These are phyloP conservation scores for Suhomyces terraborum DNA, from an alignment of 1,139 yeast genomes.

Conservation along the genomic window DNA sequence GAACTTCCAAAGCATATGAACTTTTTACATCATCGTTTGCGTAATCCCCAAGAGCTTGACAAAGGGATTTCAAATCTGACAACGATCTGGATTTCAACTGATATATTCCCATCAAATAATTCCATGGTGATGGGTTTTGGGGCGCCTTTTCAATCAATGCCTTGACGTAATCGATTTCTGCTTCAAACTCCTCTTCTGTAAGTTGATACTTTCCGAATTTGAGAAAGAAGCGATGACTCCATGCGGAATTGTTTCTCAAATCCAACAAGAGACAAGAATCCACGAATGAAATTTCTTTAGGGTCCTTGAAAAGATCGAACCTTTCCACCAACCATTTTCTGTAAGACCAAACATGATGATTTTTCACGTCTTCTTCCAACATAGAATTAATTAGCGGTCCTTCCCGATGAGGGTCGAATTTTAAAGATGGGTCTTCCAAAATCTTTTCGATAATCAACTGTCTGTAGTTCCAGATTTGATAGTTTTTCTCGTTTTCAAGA, in stretches of 20 bases:
- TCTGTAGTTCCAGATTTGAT: constrained; percentile 95
- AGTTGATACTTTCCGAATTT: constrained; percentile 30
- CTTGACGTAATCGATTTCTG: constrained; percentile 50
- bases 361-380: constrained; percentile 78
- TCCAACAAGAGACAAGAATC: constrained; percentile 57
- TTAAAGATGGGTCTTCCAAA: constrained; percentile 19
- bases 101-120: constrained; percentile 67
- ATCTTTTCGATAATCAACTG: constrained; percentile 54
- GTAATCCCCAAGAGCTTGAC: constrained; percentile 41
- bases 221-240: constrained; percentile 83
- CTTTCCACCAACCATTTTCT: constrained; percentile 73
- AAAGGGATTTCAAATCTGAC: constrained; percentile 45
- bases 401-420: constrained; percentile 55
- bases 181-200: constrained; percentile 17
- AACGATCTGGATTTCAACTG: constrained; percentile 31
- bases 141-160: constrained; percentile 60
- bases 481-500: constrained; percentile 78
- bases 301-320: constrained; percentile 48
- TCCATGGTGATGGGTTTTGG: constrained; percentile 89
- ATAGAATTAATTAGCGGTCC: constrained; percentile 63
- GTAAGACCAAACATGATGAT: constrained; percentile 96
- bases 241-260: constrained; percentile 87
- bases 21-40: constrained; percentile 42
- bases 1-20: constrained; percentile 65
- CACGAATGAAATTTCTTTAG: constrained; percentile 56